phyloP scores from a whole-genome alignment of 805 yeast species.

The Teunomyces panamensis region DNA sequence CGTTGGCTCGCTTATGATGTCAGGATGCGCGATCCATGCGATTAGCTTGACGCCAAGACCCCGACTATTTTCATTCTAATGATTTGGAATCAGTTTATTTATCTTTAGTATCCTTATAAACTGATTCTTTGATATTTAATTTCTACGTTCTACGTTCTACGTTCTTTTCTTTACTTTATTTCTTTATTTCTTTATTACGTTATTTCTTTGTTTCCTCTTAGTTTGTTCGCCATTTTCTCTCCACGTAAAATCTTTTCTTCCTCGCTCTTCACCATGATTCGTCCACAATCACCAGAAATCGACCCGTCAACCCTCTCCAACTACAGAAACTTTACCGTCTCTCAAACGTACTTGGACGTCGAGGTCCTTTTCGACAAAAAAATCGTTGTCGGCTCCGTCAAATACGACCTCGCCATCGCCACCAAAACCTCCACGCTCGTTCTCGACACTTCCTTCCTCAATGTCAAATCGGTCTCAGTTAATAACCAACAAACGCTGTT shows the following conservation, averaged over 20 bases:
- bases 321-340: slow-evolving; percentile 21
- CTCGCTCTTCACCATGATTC: background rate
- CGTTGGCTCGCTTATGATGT: too few species aligned
- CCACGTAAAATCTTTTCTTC: background rate
- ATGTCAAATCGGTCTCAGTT: slow-evolving; percentile 16
- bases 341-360: slow-evolving; percentile 18
- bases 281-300: slow-evolving; percentile 46
- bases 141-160: background rate
- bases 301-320: slow-evolving; percentile 71
- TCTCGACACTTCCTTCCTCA: slow-evolving; percentile 28
- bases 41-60: too few species aligned
- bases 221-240: background rate
- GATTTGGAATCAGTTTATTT: too few species aligned
- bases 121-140: background rate
- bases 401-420: slow-evolving; percentile 13
- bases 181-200: background rate
- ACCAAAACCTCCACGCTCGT: slow-evolving; percentile 8
- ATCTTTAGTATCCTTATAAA: background rate
- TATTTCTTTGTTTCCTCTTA: background rate
- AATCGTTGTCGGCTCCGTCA: slow-evolving; percentile 21
- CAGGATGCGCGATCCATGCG: too few species aligned
- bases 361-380: slow-evolving; percentile 23
- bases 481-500: slow-evolving; percentile 15
- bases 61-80: too few species aligned
- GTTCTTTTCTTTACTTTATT: background rate